Conservation (phyloP, 768 basidiomycete species). For the Hygrophoropsis aurantiaca region DNA sequence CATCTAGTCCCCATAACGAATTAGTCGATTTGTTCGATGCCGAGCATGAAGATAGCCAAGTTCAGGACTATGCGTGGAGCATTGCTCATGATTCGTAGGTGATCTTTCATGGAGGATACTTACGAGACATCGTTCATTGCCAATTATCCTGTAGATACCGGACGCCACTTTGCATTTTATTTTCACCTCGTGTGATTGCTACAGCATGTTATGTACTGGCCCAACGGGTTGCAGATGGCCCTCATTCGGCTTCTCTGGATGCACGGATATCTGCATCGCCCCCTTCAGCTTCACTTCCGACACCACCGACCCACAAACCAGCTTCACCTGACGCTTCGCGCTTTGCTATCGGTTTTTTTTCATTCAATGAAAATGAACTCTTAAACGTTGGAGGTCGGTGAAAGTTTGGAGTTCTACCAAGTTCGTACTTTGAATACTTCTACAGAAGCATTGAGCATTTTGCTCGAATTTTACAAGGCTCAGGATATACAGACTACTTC, state of each 20-base stretch:
- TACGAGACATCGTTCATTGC: constrained; percentile 1
- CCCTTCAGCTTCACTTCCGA: constrained; percentile 75
- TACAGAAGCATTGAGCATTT: constrained; percentile 61
- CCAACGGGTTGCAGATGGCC: constrained; percentile 69
- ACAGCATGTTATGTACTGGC: constrained; percentile 77
- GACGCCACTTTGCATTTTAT: constrained; percentile 75
- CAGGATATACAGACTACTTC: constrained; percentile 54
- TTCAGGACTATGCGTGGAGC: constrained; percentile 83
- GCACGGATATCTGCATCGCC: constrained; percentile 70
- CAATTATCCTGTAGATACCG: constrained; percentile 54
- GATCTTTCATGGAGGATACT: constrained; percentile 11
- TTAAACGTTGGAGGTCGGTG: constrained; percentile 57
- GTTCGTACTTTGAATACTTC: constrained; percentile 2
- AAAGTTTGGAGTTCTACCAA: neutral
- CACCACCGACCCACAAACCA: constrained; percentile 76
- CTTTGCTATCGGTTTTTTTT: constrained; percentile 66
- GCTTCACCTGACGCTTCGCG: constrained; percentile 69
- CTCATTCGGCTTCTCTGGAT: constrained; percentile 71
- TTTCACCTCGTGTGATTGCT: constrained; percentile 67
- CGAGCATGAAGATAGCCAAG: constrained; percentile 41
- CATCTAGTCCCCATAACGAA: constrained; percentile 74
- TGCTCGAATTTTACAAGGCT: constrained; percentile 71
- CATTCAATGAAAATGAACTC: constrained; percentile 60
- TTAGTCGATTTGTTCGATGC: constrained; percentile 72
- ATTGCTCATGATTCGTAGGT: constrained; percentile 85